Evolutionary conservation across 2,329 filamentous ascomycete genomes (phyloP), one percentile per base, ranked within the genome.

Genomic region (Aspergillus intermedius): DNA sequence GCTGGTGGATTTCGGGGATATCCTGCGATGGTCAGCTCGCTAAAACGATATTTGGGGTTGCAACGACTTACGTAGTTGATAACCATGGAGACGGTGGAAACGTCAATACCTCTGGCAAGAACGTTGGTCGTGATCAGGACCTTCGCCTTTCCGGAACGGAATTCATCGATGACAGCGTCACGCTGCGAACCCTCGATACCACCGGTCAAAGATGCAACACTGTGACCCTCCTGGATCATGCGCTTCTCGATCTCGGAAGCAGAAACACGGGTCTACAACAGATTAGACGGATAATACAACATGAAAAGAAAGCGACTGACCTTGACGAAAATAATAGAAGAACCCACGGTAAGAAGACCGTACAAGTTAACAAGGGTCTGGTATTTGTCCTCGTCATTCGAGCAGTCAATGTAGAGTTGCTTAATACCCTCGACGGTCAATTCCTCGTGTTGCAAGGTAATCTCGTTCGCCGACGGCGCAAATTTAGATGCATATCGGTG

Each of bases 91-190:
- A 98, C 93, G 23, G 84, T 84, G 73, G 94, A 70, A 66, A 97
- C 75, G 64, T 98, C 93, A 61, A 98, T 97, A 66, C 93, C 93
- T 64, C 93, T 90, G 7, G 93, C 88, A 50, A 98, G 80, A 34
- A 98, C 91, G 64, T 98, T 98, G 59, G 93, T 98, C 1, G 93
- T 94, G 64, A 98, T 96, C 53, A 98, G 84, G 7, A 98, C 93
- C 75, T 98, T 98, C 62, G 89, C 89, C 50, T 85, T 80, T 35
- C 91, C 91, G 41, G 74, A 80, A 50, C 93, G 84, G 80, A 98
- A 98, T 49, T 87, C 81, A 62, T 91, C 83, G 52, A 98, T 84
- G 52, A 97, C 81, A 1, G 78, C 73, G 62, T 98, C 93, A 71
- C 93, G 87, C 62, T 91, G 84, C 30, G 73, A 73, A 22, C 90